Evolutionary conservation across 2,329 filamentous ascomycete species (phyloP), one percentile per base, ranked within the genome.

Genomic region (Cryphonectria naterciae): DNA sequence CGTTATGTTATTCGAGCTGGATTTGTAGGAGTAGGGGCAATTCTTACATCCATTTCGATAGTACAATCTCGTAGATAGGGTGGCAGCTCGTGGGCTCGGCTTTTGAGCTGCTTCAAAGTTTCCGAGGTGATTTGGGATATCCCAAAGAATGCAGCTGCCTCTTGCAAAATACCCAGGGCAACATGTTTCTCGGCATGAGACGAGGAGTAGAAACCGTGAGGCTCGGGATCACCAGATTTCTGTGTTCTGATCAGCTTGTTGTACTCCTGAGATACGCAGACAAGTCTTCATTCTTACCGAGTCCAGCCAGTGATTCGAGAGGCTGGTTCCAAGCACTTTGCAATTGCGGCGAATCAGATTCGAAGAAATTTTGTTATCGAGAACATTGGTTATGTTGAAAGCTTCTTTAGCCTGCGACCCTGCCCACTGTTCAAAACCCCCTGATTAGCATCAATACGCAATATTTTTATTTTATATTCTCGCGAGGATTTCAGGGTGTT

Each of bases 351-450:
- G 68, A 0, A 49, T 46, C 15, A 66, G 37, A 6, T 2, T 37
- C 1, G 63, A 63, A 4, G 62, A 67, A 0, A n/a, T 35, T 0
- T 4, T 41, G 17, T 43, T 49, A 13, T 63, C 5, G 10, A 71
- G 67, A 0, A 67, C 46, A 0, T 66, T 64, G 11, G 28, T 17
- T 25, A 39, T 39, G 1, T 46, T 49, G 11, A 17, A 11, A 6
- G 19, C 28, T 17, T 65, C 22, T 32, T 3, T 52, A 10, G 41
- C 43, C 35, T n/a, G 13, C 1, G 15, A 35, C 39, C n/a, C 17
- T 41, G 37, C 70, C 70, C 68, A 19, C 70, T 49, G 22, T 49
- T 49, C 7, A n/a, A 49, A 17, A 4, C 2, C n/a, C n/a, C n/a
- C 22, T 49, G 11, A 10, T n/a, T 1, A 49, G 46, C 22, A 49